phyloP scores from a whole-genome alignment of 73 alveolate genomes.

The Symbiodinium pilosum region DNA sequence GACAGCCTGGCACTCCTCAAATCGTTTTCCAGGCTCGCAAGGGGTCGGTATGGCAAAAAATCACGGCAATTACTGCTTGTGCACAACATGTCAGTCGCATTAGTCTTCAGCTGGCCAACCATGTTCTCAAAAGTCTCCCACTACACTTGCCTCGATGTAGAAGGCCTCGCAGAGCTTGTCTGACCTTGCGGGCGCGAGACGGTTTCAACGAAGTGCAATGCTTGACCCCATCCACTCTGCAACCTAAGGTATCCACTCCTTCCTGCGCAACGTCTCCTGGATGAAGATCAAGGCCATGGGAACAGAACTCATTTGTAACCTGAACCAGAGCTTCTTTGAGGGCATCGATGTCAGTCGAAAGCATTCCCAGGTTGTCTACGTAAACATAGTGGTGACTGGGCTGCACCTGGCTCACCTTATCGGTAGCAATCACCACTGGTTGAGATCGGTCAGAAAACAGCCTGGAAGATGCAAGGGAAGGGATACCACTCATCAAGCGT shows the following conservation, averaged over 20 bases:
- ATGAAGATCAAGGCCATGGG: slow-evolving; percentile 12
- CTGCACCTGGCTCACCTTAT: too few species aligned
- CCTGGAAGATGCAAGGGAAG: neutral
- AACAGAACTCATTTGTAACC: neutral
- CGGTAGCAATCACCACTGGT: neutral
- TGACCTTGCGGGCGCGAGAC: neutral
- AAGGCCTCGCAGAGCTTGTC: neutral
- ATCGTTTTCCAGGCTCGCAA: too few species aligned
- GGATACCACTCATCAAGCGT: neutral
- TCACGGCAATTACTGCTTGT: too few species aligned
- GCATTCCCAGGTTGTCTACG: slow-evolving; percentile 37
- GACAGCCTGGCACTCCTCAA: too few species aligned
- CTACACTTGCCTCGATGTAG: neutral
- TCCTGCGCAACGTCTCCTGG: neutral
- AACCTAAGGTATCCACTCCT: neutral
- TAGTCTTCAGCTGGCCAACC: slow-evolving; percentile 28
- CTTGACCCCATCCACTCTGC: neutral
- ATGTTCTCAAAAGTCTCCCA: too few species aligned
- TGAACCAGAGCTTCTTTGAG: neutral
- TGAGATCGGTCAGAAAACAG: neutral
- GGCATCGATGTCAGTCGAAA: neutral
- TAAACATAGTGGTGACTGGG: slow-evolving; percentile 28
- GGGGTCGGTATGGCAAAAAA: too few species aligned
- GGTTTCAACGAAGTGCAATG: neutral
- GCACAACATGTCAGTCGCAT: too few species aligned